phyloP scores from a whole-genome alignment of 345 rosid species.

The Rhodamnia argentea region DNA sequence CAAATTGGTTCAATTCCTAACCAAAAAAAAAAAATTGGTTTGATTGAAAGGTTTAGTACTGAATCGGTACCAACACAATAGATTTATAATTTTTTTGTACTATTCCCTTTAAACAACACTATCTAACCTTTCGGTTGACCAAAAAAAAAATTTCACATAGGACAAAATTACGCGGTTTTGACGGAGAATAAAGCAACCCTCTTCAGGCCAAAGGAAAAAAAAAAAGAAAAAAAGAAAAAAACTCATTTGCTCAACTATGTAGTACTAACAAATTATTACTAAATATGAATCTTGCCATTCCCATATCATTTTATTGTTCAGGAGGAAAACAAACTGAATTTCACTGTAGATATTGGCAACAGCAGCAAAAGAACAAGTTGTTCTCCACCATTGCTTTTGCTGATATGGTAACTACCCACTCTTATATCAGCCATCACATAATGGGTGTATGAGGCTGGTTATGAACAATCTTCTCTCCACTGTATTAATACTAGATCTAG shows the following conservation, averaged over 20 bases:
- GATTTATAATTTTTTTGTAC: too few species aligned
- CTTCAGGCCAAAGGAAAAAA: neutral
- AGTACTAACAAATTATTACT: too few species aligned
- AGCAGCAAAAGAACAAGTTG: neutral
- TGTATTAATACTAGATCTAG: neutral
- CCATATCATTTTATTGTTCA: neutral
- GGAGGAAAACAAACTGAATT: neutral
- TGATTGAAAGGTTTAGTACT: too few species aligned
- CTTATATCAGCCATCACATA: neutral
- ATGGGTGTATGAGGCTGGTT: neutral
- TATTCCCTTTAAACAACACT: neutral
- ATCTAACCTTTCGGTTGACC: neutral
- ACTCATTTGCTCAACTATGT: neutral
- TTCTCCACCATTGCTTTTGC: neutral
- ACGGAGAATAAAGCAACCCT: neutral
- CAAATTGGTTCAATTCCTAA: too few species aligned
- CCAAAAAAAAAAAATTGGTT: too few species aligned
- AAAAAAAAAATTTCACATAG: neutral
- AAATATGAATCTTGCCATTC: neutral
- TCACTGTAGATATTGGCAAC: neutral
- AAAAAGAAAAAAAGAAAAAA: neutral
- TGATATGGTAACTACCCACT: neutral
- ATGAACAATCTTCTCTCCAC: neutral
- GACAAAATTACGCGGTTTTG: neutral
- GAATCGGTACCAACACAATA: too few species aligned